Base-by-base conservation (phyloP, 495 filamentous ascomycete species). In the Daldinia caldariorum region DNA sequence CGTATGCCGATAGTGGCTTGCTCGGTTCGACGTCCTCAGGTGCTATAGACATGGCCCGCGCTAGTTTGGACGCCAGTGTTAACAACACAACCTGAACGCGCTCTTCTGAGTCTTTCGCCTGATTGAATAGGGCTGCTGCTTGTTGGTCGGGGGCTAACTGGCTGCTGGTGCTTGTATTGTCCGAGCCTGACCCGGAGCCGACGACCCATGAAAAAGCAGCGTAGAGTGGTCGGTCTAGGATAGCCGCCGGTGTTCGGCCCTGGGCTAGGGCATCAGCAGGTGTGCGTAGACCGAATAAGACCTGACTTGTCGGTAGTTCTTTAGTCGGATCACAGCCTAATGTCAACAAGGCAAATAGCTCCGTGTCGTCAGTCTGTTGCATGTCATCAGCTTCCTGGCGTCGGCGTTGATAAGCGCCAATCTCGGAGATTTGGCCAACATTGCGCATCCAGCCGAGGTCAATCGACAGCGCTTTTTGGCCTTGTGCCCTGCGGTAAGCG, bases 381-480 rank as follows among this genome's bases (percentile, higher is more conserved):
- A 74, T 69, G 32, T 75, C 62, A 7, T 54, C 47, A n/a, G 37
- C 41, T 6, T 35, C 34, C 18, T 70, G 18, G 0, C 61, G 63
- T 18, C 50, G 49, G 6, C 41, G 35, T 32, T 64, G 63, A n/a
- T 59, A 67, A 4, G 39, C 58, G 8, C 60, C 47, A 20, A 49
- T 71, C 22, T 69, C 70, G 1, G 66, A 53, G 41, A 70, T 45
- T n/a, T 63, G 51, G 35, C 77, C 80, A 39, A 73, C 67, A 34
- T 61, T 61, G n/a, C 38, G 66, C 58, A 80, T 74, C 20, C 72
- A 71, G 9, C 86, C 57, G 76, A 88, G 70, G 39, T 86, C 79
- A 41, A 88, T 69, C 22, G 75, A 79, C 8, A 79, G 66, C 41
- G 78, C 74, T 10, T 63, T 70, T 4, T 78, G 71, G 13, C 74